Conservation (phyloP, 768 basidiomycete genomes). For the Serendipita vermifera region DNA sequence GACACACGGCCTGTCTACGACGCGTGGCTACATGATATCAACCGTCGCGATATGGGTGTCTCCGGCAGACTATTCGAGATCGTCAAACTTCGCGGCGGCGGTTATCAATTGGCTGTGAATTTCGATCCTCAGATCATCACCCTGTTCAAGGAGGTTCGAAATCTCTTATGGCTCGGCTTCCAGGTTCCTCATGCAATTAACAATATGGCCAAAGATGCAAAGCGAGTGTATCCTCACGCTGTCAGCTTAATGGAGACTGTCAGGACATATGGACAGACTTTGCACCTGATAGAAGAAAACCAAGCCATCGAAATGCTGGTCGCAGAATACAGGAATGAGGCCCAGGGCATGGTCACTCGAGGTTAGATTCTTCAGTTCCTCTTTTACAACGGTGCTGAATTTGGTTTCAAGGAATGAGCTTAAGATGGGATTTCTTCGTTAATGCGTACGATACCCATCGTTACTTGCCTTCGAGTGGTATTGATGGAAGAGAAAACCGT, state of each 20-base stretch:
- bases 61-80: slow-evolving; percentile 90
- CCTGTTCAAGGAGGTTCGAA: slow-evolving; percentile 95
- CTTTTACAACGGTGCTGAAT: background rate
- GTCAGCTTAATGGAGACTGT: slow-evolving; percentile 98
- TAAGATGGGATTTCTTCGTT: slow-evolving; percentile 94
- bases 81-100: slow-evolving; percentile 52
- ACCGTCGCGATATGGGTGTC: slow-evolving; percentile 81
- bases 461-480: slow-evolving; percentile 42
- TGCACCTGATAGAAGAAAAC: slow-evolving; percentile 82
- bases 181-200: slow-evolving; percentile 88
- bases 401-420: slow-evolving; percentile 60
- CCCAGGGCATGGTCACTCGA: slow-evolving; percentile 83
- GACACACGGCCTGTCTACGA: slow-evolving; percentile 91
- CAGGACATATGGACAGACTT: slow-evolving; percentile 90
- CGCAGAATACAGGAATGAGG: slow-evolving; percentile 86
- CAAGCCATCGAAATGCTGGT: slow-evolving; percentile 89
- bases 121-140: slow-evolving; percentile 98
- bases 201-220: slow-evolving; percentile 98
- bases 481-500: slow-evolving; percentile 72
- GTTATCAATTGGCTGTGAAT: slow-evolving; percentile 83
- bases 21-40: slow-evolving; percentile 94
- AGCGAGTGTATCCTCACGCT: slow-evolving; percentile 94
- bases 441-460: slow-evolving; percentile 81
- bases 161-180: slow-evolving; percentile 90
- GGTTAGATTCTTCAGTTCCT: slow-evolving; percentile 38